A percentile compares a stretch with the other conserved stretches of the same genome.
Evolutionary conservation across 345 rosid species (phyloP).

Genomic region (Microcos paniculata): DNA sequence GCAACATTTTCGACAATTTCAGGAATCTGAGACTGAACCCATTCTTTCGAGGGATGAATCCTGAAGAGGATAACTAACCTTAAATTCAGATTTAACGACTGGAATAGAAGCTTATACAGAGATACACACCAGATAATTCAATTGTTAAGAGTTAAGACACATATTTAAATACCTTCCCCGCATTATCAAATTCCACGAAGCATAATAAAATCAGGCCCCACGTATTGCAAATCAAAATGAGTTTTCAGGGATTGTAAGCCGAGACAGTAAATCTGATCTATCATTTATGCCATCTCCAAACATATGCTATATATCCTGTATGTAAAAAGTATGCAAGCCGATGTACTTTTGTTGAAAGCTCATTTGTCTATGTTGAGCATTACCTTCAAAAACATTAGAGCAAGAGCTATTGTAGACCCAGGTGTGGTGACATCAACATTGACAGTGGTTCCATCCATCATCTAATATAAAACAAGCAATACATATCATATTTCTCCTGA

Average conservation of each 20-base stretch:
- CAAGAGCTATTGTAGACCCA: slow-evolving; percentile 88
- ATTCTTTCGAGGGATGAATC: slow-evolving; percentile 75
- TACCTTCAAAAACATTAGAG: slow-evolving; percentile 92
- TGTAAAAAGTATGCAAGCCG: no score
- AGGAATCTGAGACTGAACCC: slow-evolving; percentile 93
- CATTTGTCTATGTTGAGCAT: slow-evolving; percentile 18
- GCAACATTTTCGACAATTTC: slow-evolving; percentile 67
- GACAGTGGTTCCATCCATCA: slow-evolving; percentile 73
- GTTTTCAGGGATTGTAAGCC: slow-evolving; percentile 87
- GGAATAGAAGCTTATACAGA: neutral
- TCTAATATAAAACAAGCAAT: slow-evolving; percentile 42
- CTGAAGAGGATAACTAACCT: slow-evolving; percentile 43
- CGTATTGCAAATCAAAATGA: slow-evolving; percentile 73
- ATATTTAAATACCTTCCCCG: slow-evolving; percentile 77
- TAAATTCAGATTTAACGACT: slow-evolving; percentile 22
- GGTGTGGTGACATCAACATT: slow-evolving; percentile 97
- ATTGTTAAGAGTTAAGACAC: neutral
- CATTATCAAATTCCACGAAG: slow-evolving; percentile 94
- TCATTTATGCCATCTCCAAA: no score
- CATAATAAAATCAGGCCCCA: slow-evolving; percentile 97
- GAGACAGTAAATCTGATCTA: slow-evolving; percentile 34
- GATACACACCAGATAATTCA: neutral
- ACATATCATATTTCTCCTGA: neutral
- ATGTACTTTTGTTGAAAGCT: slow-evolving; percentile 11
- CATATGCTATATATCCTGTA: no score